phyloP scores from a whole-genome alignment of 495 filamentous ascomycete genomes.

The Trichocladium uniseriatum region DNA sequence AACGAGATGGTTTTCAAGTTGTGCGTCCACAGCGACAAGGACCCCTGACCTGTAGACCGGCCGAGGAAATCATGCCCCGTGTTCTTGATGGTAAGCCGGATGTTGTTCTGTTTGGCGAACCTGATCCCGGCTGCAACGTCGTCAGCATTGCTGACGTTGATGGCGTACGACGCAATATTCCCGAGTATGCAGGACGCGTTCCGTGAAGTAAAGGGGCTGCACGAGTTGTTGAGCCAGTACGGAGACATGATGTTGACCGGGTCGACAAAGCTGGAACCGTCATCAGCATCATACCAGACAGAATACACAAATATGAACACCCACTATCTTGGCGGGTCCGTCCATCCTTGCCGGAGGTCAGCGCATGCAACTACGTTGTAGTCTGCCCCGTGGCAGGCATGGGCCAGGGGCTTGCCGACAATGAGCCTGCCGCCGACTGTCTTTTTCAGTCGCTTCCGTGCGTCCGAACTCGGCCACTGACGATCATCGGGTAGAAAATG shows the following conservation, averaged over 20 bases:
- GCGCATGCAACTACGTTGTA: slow-evolving; percentile 21
- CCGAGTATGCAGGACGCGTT: slow-evolving; percentile 41
- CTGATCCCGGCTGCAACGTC: slow-evolving; percentile 36
- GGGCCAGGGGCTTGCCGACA: slow-evolving; percentile 28
- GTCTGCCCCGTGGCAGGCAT: slow-evolving; percentile 28
- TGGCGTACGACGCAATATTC: slow-evolving; percentile 45
- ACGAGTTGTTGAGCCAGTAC: no score
- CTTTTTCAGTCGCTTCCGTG: no score
- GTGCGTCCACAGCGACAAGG: slow-evolving; percentile 53
- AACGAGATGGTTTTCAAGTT: slow-evolving; percentile 39
- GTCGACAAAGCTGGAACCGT: no score
- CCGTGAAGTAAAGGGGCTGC: no score
- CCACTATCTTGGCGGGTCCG: no score
- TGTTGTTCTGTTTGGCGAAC: slow-evolving; percentile 34
- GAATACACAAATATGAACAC: no score
- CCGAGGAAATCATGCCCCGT: slow-evolving; percentile 37
- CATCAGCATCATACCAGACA: no score
- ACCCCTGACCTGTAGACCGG: slow-evolving; percentile 41
- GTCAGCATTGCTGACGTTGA: slow-evolving; percentile 33
- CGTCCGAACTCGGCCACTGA: no score
- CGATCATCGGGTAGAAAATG: no score
- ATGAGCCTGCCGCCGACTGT: slow-evolving; percentile 12
- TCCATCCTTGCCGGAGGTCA: slow-evolving; percentile 8
- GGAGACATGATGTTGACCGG: no score
- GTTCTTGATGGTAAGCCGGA: slow-evolving; percentile 36